Base-by-base conservation (phyloP, 768 basidiomycete species). In the Rhizopogon vinicolor region DNA sequence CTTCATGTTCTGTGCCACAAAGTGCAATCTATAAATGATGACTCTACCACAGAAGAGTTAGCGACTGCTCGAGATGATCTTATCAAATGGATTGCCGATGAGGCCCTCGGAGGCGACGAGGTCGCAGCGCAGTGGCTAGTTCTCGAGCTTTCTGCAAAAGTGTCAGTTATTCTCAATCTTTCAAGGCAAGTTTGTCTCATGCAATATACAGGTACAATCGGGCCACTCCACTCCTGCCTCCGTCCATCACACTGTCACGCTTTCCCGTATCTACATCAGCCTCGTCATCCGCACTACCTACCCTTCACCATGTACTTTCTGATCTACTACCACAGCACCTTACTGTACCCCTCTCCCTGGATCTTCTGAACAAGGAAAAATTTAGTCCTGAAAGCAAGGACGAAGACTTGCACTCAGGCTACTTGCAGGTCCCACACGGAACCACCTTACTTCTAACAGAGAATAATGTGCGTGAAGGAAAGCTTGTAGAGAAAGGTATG, bases 121-220 rank as follows among this genome's bases (percentile, higher is more conserved):
- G 73, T 81, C 19, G 84, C 85, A 2, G 89, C 90, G 22, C 86
- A 91, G 69, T 91, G 87, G 86, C 74, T 89, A 7, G 73, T 93
- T 5, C 73, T 92, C 28, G 73, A 78, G 42, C 63, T 76, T 44
- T 75, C 87, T 14, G 76, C 85, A 29, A 78, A 78, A 70, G 81
- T 86, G 91, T 92, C 63, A 60, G 87, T 74, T 40, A 19, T 33
- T 28, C 44, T 16, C 57, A 25, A 63, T 49, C 9, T 28, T 46
- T 49, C 5, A 14, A 33, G 43, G 16, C 52, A n/a, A 59, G 31
- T 33, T 16, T 33, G 51, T 40, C 51, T 45, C 39, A 53, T 22
- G 51, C 37, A 51, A 12, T 7, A 28, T 18, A 41, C 57, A 93
- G 91, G 25, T 82, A 88, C 72, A 84, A 84, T 29, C 81, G 87